Conservation (phyloP, 1,139 yeast genomes). For the Geotrichum klebahnii region DNA sequence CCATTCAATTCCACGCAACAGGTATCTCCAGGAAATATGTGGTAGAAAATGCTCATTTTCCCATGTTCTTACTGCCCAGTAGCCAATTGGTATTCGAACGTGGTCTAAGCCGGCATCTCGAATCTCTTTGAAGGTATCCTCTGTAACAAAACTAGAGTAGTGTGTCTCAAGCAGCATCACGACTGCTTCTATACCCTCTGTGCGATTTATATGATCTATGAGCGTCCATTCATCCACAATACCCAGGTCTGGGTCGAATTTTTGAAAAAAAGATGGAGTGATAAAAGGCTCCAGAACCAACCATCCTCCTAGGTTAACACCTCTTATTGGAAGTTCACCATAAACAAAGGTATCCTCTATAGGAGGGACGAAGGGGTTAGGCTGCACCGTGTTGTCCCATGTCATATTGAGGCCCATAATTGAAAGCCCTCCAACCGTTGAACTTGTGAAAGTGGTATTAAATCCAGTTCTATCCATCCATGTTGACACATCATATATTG, state of each 20-base stretch:
- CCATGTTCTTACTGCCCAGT: constrained; percentile 79
- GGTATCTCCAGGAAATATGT: constrained; percentile 69
- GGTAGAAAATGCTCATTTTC: constrained; percentile 74
- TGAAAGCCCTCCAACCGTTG: constrained; percentile 38
- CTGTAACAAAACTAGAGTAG: constrained; percentile 72
- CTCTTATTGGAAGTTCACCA: constrained; percentile 51
- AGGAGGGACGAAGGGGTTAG: constrained; percentile 35
- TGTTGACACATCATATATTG: constrained; percentile 35
- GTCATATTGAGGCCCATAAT: constrained; percentile 39
- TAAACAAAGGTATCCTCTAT: constrained; percentile 44
- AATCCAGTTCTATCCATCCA: constrained; percentile 38
- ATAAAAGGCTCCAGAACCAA: constrained; percentile 77
- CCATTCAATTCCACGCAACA: constrained; percentile 78
- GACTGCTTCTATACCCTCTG: constrained; percentile 46
- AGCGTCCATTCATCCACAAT: constrained; percentile 39
- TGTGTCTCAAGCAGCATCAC: constrained; percentile 49
- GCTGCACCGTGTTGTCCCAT: constrained; percentile 34
- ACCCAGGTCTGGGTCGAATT: constrained; percentile 31
- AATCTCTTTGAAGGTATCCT: constrained; percentile 59
- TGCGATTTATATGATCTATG: constrained; percentile 44
- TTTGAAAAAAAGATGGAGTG: constrained; percentile 72
- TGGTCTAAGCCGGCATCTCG: constrained; percentile 68
- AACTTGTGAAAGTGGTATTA: constrained; percentile 38
- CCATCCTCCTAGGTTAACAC: constrained; percentile 93
- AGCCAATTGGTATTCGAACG: constrained; percentile 89